A percentile compares a stretch with the other conserved stretches of the same genome.
phyloP scores from a whole-genome alignment of 495 filamentous ascomycete genomes.

The Cladorrhinum samala region DNA sequence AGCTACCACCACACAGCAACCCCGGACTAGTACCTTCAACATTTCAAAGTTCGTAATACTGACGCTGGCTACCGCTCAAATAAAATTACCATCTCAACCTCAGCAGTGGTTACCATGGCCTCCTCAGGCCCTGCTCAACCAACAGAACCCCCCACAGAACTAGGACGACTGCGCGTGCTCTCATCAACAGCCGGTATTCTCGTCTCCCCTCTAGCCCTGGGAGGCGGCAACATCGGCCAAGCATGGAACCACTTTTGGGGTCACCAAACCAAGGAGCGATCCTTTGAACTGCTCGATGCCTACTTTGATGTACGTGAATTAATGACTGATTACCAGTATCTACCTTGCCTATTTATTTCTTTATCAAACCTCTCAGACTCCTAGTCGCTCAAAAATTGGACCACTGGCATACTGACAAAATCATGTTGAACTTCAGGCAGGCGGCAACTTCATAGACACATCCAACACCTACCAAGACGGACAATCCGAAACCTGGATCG shows the following conservation, averaged over 20 bases:
- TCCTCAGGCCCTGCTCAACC: too few species aligned
- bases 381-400: too few species aligned
- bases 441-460: conserved; percentile 4
- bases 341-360: background rate
- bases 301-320: conserved; percentile 9
- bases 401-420: too few species aligned
- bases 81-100: too few species aligned
- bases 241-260: conserved; percentile 13
- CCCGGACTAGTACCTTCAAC: too few species aligned
- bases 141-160: conserved; percentile 41
- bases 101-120: too few species aligned
- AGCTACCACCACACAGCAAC: too few species aligned
- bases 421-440: background rate
- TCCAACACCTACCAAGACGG: conserved; percentile 1
- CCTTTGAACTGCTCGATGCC: conserved; percentile 12
- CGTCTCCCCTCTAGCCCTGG: conserved; percentile 55
- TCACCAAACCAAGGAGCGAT: conserved; percentile 9
- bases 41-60: too few species aligned
- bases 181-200: conserved; percentile 51
- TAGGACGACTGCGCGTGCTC: conserved; percentile 54
- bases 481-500: background rate
- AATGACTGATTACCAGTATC: too few species aligned
- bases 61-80: too few species aligned
- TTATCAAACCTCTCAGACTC: background rate
- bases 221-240: conserved; percentile 56